Percentiles rank a stretch among this genome's conserved stretches.
Conservation (phyloP, 345 rosid species). For the Leavenworthia alabamica region DNA sequence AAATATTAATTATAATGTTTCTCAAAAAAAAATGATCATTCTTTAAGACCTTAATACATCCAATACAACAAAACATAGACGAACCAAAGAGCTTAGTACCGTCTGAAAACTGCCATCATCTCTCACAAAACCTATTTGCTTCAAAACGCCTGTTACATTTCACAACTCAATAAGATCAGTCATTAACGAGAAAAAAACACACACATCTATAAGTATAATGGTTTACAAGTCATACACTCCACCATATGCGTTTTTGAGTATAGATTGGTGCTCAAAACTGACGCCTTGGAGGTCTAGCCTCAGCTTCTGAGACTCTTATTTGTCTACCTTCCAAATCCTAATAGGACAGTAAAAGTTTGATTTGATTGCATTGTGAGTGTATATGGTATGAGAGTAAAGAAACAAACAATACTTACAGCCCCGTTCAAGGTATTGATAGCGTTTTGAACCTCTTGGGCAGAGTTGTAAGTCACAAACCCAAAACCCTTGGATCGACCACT, state of each 20-base stretch:
- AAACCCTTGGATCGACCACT: slow-evolving; percentile 96
- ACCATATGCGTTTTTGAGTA: slow-evolving; percentile 26
- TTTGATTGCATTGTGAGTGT: neutral
- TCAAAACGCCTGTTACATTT: too few relatives aligned
- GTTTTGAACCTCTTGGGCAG: slow-evolving; percentile 64
- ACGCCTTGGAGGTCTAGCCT: slow-evolving; percentile 80
- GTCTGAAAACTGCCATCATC: slow-evolving; percentile 28
- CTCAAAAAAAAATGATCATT: slow-evolving; percentile 18
- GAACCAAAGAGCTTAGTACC: slow-evolving; percentile 14
- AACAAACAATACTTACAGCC: slow-evolving; percentile 43
- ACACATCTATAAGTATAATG: too few relatives aligned
- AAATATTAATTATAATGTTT: slow-evolving; percentile 16
- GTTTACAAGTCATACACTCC: too few relatives aligned
- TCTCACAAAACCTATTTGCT: too few relatives aligned
- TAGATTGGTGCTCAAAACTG: slow-evolving; percentile 42
- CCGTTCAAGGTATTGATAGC: slow-evolving; percentile 77
- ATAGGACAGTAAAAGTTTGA: neutral
- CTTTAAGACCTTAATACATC: slow-evolving; percentile 21
- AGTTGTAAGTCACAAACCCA: slow-evolving; percentile 81
- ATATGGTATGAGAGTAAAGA: neutral
- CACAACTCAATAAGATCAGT: too few relatives aligned
- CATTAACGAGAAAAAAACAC: too few relatives aligned
- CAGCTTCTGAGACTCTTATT: slow-evolving; percentile 82
- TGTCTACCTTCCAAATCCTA: slow-evolving; percentile 90
- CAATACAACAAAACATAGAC: slow-evolving; percentile 10